phyloP scores from a whole-genome alignment of 2,329 filamentous ascomycete genomes.

The Colletotrichum tropicale region DNA sequence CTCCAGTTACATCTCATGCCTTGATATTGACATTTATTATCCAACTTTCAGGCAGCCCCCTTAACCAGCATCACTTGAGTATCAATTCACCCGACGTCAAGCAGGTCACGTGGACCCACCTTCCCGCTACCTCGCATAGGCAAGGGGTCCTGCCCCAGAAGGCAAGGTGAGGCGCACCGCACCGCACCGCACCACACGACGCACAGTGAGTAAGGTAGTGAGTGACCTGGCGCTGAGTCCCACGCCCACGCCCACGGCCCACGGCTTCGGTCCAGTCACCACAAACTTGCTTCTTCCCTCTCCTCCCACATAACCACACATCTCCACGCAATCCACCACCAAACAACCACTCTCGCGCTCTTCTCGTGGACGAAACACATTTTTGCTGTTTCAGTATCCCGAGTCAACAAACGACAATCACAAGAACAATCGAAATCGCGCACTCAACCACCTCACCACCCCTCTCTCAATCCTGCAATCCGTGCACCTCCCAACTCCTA shows the following conservation, averaged over 20 bases:
- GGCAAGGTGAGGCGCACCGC: conserved; percentile 16
- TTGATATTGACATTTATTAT: background rate
- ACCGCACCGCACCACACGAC: background rate
- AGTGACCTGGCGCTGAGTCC: background rate
- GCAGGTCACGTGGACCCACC: conserved; percentile 12
- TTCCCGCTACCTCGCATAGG: background rate
- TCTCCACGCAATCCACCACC: background rate
- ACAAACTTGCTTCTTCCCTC: conserved; percentile 21
- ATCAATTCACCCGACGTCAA: background rate
- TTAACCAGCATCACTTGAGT: background rate
- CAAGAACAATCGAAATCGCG: conserved; percentile 1
- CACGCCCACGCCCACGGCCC: background rate
- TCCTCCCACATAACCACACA: conserved; percentile 8
- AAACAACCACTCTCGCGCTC: conserved; percentile 9
- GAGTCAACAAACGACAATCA: conserved; percentile 6
- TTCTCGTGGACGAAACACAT: conserved; percentile 20
- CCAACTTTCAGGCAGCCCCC: background rate
- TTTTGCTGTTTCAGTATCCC: conserved; percentile 14
- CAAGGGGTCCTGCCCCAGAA: conserved; percentile 14
- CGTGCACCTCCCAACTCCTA: background rate
- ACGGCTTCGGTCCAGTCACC: background rate
- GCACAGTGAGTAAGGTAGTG: background rate
- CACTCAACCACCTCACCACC: background rate
- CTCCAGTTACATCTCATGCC: background rate
- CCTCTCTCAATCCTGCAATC: background rate